phyloP scores from a whole-genome alignment of 345 rosid genomes.

The Euphorbia pulcherrima region DNA sequence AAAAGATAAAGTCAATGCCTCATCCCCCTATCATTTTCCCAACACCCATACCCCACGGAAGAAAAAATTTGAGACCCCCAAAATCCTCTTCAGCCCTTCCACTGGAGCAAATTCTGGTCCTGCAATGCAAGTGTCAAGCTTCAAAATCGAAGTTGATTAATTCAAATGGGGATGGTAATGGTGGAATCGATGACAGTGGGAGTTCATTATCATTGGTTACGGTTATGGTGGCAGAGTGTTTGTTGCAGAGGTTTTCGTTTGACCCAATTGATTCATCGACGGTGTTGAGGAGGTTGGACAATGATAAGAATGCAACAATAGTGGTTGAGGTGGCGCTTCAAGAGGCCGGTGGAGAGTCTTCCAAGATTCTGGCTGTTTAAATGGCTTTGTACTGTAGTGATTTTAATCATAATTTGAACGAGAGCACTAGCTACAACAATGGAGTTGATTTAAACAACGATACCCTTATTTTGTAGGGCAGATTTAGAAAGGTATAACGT shows the following conservation, averaged over 20 bases:
- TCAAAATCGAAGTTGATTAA: not conserved
- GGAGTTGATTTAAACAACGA: no score
- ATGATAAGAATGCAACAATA: slow-evolving; percentile 54
- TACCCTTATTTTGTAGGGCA: no score
- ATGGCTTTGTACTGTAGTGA: no score
- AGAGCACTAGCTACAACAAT: no score
- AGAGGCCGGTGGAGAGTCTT: slow-evolving; percentile 80
- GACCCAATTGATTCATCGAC: slow-evolving; percentile 71
- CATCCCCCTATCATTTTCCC: no score
- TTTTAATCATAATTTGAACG: no score
- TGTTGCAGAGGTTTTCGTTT: slow-evolving; percentile 77
- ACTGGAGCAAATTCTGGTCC: not conserved
- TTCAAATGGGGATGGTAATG: not conserved
- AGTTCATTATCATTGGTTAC: slow-evolving; percentile 62
- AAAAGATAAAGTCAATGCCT: no score
- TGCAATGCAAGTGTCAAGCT: not conserved
- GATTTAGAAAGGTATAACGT: no score
- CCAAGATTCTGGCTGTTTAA: slow-evolving; percentile 72
- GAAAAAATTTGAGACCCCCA: slow-evolving; percentile 24
- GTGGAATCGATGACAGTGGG: slow-evolving; percentile 38
- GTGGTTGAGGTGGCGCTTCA: slow-evolving; percentile 73
- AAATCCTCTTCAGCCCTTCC: slow-evolving; percentile 12
- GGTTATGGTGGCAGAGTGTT: slow-evolving; percentile 84
- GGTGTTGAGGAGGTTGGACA: slow-evolving; percentile 83
- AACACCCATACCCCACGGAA: slow-evolving; percentile 51